Conservation (phyloP, 345 rosid species). For the Viola odorata region DNA sequence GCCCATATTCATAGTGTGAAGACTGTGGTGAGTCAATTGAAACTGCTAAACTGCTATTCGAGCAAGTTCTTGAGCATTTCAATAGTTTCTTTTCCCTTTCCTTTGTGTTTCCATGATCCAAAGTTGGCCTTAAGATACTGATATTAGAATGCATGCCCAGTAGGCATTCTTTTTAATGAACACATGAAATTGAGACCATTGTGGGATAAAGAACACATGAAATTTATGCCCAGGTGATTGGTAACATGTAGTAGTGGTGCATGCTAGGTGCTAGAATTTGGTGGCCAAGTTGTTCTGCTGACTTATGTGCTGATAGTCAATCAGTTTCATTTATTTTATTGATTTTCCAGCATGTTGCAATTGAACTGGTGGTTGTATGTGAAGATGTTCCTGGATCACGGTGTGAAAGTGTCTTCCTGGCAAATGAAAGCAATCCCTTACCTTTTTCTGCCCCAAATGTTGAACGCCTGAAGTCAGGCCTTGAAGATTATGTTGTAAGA, state of each 20-base stretch:
- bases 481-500: slow-evolving; percentile 65
- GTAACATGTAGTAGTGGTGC: too few relatives aligned
- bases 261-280: not conserved
- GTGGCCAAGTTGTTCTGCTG: not conserved
- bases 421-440: slow-evolving; percentile 37
- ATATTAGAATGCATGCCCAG: not conserved
- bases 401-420: slow-evolving; percentile 42
- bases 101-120: not conserved
- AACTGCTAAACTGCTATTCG: not conserved
- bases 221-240: too few relatives aligned
- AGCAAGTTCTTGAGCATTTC: not conserved
- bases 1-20: not conserved
- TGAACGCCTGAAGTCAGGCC: slow-evolving; percentile 69
- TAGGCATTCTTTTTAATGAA: not conserved
- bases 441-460: slow-evolving; percentile 43
- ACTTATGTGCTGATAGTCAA: not conserved
- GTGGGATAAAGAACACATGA: too few relatives aligned
- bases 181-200: not conserved
- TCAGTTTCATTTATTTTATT: slow-evolving; percentile 3
- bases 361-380: slow-evolving; percentile 52
- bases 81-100: not conserved
- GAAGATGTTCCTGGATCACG: slow-evolving; percentile 40
- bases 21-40: not conserved
- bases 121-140: not conserved
- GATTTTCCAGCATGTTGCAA: slow-evolving; percentile 52